Percentiles rank a stretch among this genome's conserved stretches.
Evolutionary conservation across 352 stramenopile genomes (phyloP).

Genomic region (Phytopythium montanum): DNA sequence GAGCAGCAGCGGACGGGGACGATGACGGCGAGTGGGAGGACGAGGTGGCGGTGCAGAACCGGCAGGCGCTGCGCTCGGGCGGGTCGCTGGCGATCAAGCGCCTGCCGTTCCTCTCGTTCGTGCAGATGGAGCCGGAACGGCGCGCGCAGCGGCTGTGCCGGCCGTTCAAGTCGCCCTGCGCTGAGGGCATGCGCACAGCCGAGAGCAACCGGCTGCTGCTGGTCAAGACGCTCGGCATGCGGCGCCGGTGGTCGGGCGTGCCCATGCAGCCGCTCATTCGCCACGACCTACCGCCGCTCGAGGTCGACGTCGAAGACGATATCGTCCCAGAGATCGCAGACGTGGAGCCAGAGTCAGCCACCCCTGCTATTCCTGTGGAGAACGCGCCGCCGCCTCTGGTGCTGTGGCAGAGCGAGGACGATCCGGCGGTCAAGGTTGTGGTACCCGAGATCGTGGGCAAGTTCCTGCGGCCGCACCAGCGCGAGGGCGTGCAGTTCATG

Average conservation of each 20-base stretch:
- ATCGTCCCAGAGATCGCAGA: constrained; percentile 26
- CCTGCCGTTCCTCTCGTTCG: constrained; percentile 80
- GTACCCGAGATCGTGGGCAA: constrained; percentile 92
- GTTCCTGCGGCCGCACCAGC: constrained; percentile 94
- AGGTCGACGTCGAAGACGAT: constrained; percentile 66
- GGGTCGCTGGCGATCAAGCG: constrained; percentile 62
- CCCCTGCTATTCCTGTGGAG: constrained; percentile 10
- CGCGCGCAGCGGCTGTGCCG: constrained; percentile 50
- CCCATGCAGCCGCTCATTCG: constrained; percentile 53
- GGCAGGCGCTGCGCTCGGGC: constrained; percentile 45
- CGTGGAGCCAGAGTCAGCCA: constrained; percentile 11
- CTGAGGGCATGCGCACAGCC: constrained; percentile 39
- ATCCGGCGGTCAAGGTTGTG: constrained; percentile 61
- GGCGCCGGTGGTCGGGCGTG: constrained; percentile 48
- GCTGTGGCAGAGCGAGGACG: constrained; percentile 71
- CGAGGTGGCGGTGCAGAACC: constrained; percentile 35
- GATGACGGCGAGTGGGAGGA: constrained; percentile 33
- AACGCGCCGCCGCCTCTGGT: constrained; percentile 67
- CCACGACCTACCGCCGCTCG: constrained; percentile 57
- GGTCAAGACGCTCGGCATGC: constrained; percentile 84
- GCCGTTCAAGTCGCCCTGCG: constrained; percentile 80
- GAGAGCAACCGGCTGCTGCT: constrained; percentile 78
- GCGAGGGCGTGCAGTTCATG: constrained; percentile 96
- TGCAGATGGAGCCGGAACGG: constrained; percentile 58
- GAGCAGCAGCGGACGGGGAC: constrained; percentile 2